Conservation (phyloP, 441 rosid species). For the Geranium incanum region DNA sequence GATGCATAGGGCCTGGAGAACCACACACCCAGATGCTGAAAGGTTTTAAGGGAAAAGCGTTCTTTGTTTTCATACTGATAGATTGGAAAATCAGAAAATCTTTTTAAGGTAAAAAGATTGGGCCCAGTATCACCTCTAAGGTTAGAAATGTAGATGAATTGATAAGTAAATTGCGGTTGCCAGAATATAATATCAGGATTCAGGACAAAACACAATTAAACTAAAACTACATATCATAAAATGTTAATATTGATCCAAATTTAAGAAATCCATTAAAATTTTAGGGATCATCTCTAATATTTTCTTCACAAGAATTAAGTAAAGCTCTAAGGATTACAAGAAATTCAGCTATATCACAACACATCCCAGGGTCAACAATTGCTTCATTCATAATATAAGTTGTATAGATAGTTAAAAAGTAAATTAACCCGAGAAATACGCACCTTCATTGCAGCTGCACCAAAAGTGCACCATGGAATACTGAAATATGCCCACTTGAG, state of each 20-base stretch:
- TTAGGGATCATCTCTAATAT: not conserved
- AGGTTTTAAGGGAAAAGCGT: not conserved
- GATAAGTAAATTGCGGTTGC: not conserved
- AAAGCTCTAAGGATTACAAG: not conserved
- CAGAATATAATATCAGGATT: not conserved
- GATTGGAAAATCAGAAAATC: not conserved
- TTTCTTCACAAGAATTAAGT: not conserved
- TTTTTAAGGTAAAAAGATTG: not conserved
- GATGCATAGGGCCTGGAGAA: not conserved
- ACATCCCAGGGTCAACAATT: not conserved
- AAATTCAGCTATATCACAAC: conserved; percentile 1
- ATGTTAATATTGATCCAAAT: not conserved
- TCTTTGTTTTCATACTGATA: not conserved
- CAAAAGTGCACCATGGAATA: conserved; percentile 57
- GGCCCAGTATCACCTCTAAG: not conserved
- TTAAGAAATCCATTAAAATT: not conserved
- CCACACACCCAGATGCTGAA: not conserved
- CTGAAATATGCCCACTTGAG: conserved; percentile 56
- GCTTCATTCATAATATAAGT: not conserved
- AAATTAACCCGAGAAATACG: conserved; percentile 11
- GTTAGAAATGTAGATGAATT: not conserved
- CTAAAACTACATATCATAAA: not conserved
- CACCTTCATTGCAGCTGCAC: conserved; percentile 50
- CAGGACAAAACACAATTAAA: not conserved
- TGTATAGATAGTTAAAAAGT: not conserved